Conservation (phyloP, 192 early-diverging fungal genomes). For the Backusella sp. region DNA sequence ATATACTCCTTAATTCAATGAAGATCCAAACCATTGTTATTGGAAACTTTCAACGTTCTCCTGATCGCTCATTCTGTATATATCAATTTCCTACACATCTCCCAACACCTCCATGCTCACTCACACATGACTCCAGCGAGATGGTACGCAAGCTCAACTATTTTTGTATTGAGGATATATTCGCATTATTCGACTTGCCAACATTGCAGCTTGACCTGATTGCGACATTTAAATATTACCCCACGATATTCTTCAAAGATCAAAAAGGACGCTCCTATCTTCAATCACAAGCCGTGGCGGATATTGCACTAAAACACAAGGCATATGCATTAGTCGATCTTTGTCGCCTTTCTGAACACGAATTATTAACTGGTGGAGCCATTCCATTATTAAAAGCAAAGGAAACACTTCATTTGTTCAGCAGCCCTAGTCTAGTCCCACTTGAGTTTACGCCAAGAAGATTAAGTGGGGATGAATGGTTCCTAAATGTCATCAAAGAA, state of each 20-base stretch:
- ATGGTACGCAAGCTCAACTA: not conserved
- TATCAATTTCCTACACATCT: conserved; percentile 16
- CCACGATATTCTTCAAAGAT: conserved; percentile 13
- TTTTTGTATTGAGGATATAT: not conserved
- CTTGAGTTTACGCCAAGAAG: not conserved
- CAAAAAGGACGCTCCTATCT: conserved; percentile 29
- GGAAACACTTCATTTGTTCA: not conserved
- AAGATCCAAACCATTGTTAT: conserved; percentile 12
- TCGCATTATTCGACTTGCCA: not conserved
- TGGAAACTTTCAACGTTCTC: not conserved
- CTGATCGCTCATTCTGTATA: conserved; percentile 8
- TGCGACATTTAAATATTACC: not conserved
- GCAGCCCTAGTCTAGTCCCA: not conserved
- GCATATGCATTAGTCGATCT: conserved; percentile 28
- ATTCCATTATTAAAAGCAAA: conserved; percentile 26
- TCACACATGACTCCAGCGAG: not conserved
- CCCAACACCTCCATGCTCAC: conserved; percentile 11
- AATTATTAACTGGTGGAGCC: conserved; percentile 25
- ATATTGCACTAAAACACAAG: conserved; percentile 19
- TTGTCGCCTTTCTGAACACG: conserved; percentile 18
- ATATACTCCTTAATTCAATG: not conserved
- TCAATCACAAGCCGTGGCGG: conserved; percentile 15
- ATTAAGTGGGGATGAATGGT: conserved; percentile 10
- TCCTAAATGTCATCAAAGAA: not conserved
- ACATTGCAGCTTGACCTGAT: not conserved